Evolutionary conservation across 345 rosid species (phyloP).

Genomic region (Acer campestre): DNA sequence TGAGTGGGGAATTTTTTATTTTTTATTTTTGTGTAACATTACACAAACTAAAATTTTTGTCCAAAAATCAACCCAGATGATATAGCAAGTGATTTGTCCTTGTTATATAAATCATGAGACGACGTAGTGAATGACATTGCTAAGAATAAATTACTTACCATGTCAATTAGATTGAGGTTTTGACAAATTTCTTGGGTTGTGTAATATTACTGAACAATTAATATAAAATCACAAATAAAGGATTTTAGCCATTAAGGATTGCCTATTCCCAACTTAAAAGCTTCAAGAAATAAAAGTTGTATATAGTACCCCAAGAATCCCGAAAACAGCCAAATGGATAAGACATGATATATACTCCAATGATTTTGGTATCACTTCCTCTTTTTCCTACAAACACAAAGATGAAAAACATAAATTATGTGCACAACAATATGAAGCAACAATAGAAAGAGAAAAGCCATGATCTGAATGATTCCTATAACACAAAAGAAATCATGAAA

Average conservation of each 20-base stretch:
- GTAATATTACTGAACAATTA: too few species aligned
- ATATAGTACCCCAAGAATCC: constrained; percentile 70
- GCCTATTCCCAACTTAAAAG: not conserved
- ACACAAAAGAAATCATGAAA: not conserved
- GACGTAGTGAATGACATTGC: not conserved
- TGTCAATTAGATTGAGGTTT: too few species aligned
- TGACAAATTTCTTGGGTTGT: too few species aligned
- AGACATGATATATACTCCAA: constrained; percentile 58
- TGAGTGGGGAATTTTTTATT: too few species aligned
- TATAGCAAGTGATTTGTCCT: not conserved
- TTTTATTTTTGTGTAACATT: too few species aligned
- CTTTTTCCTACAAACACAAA: constrained; percentile 36
- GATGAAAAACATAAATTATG: not conserved
- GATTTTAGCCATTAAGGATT: not conserved
- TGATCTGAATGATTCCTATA: not conserved
- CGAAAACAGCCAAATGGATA: constrained; percentile 69
- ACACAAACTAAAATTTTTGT: not conserved
- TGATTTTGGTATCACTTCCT: constrained; percentile 41
- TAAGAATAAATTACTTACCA: not conserved
- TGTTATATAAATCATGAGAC: too few species aligned
- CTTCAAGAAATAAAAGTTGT: not conserved
- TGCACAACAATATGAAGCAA: not conserved
- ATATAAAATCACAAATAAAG: not conserved
- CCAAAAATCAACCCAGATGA: not conserved
- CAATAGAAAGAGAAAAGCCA: not conserved